Conservation (phyloP, 805 yeast genomes). For the Yamadazyma laniorum region DNA sequence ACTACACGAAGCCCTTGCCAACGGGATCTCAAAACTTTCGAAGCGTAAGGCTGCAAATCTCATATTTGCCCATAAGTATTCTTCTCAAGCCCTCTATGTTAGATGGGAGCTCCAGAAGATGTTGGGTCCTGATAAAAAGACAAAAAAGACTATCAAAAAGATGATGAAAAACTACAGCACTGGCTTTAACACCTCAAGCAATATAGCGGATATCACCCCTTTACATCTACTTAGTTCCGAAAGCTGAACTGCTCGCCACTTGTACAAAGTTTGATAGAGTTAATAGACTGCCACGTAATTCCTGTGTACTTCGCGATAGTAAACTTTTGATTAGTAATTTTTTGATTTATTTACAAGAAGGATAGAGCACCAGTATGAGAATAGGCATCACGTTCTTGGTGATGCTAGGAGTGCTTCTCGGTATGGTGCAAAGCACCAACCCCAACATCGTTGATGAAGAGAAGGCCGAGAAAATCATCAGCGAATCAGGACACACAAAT, state of each 20-base stretch:
- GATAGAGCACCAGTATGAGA: background rate
- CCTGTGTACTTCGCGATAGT: too few species aligned
- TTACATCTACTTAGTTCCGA: too few species aligned
- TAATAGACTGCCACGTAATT: too few species aligned
- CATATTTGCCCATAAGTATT: slow-evolving; percentile 26
- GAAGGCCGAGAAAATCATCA: slow-evolving; percentile 23
- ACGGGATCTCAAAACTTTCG: background rate
- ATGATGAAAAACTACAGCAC: background rate
- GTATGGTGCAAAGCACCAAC: background rate
- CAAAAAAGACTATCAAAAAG: slow-evolving; percentile 3
- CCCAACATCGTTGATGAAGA: slow-evolving; percentile 14
- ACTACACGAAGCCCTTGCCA: background rate
- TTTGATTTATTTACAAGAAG: too few species aligned
- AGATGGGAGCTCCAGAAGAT: slow-evolving; percentile 30
- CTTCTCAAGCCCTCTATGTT: slow-evolving; percentile 24
- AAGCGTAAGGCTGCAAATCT: slow-evolving; percentile 9
- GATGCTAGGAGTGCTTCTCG: background rate
- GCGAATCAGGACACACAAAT: slow-evolving; percentile 53
- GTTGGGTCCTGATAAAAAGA: slow-evolving; percentile 23
- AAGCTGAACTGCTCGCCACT: too few species aligned
- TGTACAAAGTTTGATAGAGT: too few species aligned
- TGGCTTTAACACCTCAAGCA: background rate
- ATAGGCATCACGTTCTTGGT: background rate
- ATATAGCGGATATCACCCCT: background rate
- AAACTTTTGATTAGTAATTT: too few species aligned